Evolutionary conservation across 305 asterid genomes (phyloP).

Genomic region (Fraxinus dipetala): DNA sequence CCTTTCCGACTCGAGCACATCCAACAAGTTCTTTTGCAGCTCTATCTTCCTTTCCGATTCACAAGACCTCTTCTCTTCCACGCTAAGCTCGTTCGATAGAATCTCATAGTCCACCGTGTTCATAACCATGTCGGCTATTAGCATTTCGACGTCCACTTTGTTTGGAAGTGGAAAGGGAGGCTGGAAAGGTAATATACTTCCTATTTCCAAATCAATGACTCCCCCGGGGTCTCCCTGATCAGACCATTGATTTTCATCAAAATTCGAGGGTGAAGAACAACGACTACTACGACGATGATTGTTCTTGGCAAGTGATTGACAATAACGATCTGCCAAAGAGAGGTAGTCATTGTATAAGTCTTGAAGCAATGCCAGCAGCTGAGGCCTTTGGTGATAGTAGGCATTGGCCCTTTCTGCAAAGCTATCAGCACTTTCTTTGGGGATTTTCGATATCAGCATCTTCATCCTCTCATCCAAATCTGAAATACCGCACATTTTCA

Average conservation of each 20-base stretch:
- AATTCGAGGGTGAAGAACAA: slow-evolving; percentile 38
- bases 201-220: slow-evolving; percentile 65
- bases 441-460: slow-evolving; percentile 31
- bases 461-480: slow-evolving; percentile 61
- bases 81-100: slow-evolving; percentile 46
- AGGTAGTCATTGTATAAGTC: slow-evolving; percentile 80
- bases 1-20: slow-evolving; percentile 71
- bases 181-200: slow-evolving; percentile 60
- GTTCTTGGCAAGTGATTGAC: slow-evolving; percentile 69
- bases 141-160: slow-evolving; percentile 45
- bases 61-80: slow-evolving; percentile 43
- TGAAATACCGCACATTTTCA: not conserved
- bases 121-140: slow-evolving; percentile 66
- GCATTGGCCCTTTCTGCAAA: slow-evolving; percentile 72
- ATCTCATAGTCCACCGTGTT: slow-evolving; percentile 66
- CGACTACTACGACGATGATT: slow-evolving; percentile 36
- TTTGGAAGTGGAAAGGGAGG: slow-evolving; percentile 19
- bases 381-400: slow-evolving; percentile 81
- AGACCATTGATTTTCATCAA: slow-evolving; percentile 27
- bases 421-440: slow-evolving; percentile 47
- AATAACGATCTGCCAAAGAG: slow-evolving; percentile 80
- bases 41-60: slow-evolving; percentile 74
- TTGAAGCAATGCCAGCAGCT: slow-evolving; percentile 61
- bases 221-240: slow-evolving; percentile 44
- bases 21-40: slow-evolving; percentile 75